A percentile compares a stretch with the other conserved stretches of the same genome.
phyloP scores from a whole-genome alignment of 768 basidiomycete genomes.

The Agrocybe chaxingu region DNA sequence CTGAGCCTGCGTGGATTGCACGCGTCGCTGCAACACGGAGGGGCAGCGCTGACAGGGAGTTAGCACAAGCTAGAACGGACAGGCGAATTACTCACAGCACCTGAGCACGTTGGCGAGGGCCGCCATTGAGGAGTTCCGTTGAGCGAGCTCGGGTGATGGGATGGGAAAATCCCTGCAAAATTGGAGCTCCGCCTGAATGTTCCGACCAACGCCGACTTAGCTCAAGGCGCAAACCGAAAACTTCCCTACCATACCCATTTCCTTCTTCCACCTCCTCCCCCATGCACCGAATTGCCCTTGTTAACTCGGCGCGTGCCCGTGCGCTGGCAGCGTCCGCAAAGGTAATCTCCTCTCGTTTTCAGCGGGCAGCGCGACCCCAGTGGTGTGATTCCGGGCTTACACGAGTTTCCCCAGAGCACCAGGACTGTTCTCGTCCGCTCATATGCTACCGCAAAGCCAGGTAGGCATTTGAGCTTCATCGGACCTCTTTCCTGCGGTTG shows the following conservation, averaged over 20 bases:
- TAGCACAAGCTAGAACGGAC: neutral
- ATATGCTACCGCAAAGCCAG: constrained; percentile 98
- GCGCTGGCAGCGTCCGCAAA: constrained; percentile 64
- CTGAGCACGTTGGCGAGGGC: constrained; percentile 26
- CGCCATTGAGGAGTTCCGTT: constrained; percentile 19
- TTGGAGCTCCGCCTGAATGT: constrained; percentile 42
- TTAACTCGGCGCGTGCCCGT: constrained; percentile 79
- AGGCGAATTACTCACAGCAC: constrained; percentile 23
- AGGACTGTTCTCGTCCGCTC: constrained; percentile 63
- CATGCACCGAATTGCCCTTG: constrained; percentile 83
- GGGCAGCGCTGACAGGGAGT: constrained; percentile 2
- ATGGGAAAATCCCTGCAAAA: constrained; percentile 17
- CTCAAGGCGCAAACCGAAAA: constrained; percentile 34
- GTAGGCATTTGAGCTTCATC: constrained; percentile 43
- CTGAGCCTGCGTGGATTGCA: constrained; percentile 12
- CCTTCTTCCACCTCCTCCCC: constrained; percentile 47
- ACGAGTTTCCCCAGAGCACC: constrained; percentile 34
- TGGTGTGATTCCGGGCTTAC: constrained; percentile 18
- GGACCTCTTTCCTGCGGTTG: neutral
- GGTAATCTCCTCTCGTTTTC: constrained; percentile 34
- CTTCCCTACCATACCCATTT: constrained; percentile 41
- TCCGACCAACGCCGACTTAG: constrained; percentile 45
- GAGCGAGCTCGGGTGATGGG: constrained; percentile 9
- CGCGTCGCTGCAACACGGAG: constrained; percentile 8
- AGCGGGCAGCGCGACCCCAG: neutral